Conservation (phyloP, 441 rosid genomes). For the Pelargonium citronellum region DNA sequence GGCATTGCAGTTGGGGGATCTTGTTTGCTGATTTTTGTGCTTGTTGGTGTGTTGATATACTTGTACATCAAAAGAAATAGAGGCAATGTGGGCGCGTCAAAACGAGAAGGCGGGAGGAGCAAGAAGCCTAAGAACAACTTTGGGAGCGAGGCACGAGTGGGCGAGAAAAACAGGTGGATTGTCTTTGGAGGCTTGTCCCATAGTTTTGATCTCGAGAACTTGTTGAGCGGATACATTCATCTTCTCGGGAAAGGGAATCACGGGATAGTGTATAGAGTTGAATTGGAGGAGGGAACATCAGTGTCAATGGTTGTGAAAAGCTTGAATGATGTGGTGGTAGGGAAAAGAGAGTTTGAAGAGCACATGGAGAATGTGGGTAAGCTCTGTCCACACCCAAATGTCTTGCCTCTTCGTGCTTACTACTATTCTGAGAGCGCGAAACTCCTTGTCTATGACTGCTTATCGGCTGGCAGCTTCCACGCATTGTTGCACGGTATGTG, state of each 20-base stretch:
- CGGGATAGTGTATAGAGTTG: constrained; percentile 70
- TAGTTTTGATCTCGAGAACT: constrained; percentile 62
- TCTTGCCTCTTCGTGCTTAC: constrained; percentile 65
- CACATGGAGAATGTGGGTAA: constrained; percentile 59
- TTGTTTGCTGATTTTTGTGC: constrained; percentile 36
- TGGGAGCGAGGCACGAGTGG: constrained; percentile 68
- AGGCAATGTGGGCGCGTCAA: constrained; percentile 28
- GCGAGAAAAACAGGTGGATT: constrained; percentile 70
- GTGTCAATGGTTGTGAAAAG: constrained; percentile 54
- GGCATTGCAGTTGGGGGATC: constrained; percentile 70
- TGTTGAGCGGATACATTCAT: constrained; percentile 69
- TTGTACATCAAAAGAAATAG: constrained; percentile 41
- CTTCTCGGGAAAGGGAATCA: constrained; percentile 68
- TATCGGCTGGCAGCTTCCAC: constrained; percentile 52
- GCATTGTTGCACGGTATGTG: constrained; percentile 52
- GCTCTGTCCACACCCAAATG: constrained; percentile 49
- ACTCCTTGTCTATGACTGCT: constrained; percentile 56
- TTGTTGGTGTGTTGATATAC: constrained; percentile 38
- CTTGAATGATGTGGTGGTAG: constrained; percentile 53
- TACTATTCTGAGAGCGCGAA: constrained; percentile 70
- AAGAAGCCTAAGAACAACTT: constrained; percentile 60
- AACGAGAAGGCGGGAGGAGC: constrained; percentile 42
- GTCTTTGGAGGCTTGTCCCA: constrained; percentile 64
- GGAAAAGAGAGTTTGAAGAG: constrained; percentile 64
- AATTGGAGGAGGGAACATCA: constrained; percentile 61